A percentile compares a stretch with the other conserved stretches of the same genome.
Conservation (phyloP, 169 alveolate genomes). For the Cryptosporidium andersoni region DNA sequence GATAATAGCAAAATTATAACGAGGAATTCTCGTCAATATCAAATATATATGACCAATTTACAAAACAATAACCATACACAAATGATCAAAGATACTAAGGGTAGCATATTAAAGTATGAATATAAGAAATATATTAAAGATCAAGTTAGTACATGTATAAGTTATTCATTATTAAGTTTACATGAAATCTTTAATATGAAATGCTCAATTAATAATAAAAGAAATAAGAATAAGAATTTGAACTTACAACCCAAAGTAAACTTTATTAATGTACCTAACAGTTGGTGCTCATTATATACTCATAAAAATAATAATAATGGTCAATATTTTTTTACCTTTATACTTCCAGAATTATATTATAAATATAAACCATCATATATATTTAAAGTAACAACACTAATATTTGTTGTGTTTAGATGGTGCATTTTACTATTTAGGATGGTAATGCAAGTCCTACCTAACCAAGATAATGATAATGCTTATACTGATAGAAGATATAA, state of each 20-base stretch:
- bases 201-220: no score
- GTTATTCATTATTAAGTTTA: no score
- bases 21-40: no score
- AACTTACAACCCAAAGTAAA: background rate
- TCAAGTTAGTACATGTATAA: no score
- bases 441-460: conserved; percentile 43
- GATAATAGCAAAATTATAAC: no score
- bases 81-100: no score
- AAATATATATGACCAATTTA: no score
- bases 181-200: no score
- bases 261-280: conserved; percentile 7
- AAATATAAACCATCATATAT: conserved; percentile 40
- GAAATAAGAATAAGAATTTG: no score
- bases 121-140: no score
- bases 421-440: conserved; percentile 38
- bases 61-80: no score
- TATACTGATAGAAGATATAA: background rate
- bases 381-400: conserved; percentile 18
- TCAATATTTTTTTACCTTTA: conserved; percentile 9
- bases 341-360: conserved; percentile 18
- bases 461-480: conserved; percentile 2
- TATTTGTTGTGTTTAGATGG: conserved; percentile 57
- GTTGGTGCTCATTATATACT: conserved; percentile 3
- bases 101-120: no score
- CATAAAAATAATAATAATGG: conserved; percentile 14